Conservation (phyloP, 2,329 filamentous ascomycete species). For the Ophiostoma ulmi region DNA sequence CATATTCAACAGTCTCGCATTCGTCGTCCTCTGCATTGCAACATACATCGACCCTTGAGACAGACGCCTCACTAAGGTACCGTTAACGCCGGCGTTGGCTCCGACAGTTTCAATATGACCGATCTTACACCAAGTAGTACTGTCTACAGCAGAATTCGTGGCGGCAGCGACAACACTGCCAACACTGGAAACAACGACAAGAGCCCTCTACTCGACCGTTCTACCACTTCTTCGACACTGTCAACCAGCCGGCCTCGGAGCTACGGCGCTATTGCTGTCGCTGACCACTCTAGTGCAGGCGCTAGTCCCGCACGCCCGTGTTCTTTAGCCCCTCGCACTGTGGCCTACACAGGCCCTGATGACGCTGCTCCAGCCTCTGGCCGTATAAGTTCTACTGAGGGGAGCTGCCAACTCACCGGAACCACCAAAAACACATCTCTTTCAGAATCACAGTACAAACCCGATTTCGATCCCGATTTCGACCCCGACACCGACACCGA, state of each 20-base stretch:
- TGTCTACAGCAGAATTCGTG: conserved; percentile 9
- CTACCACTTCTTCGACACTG: neutral
- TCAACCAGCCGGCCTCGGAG: conserved; percentile 22
- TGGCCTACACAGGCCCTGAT: conserved; percentile 11
- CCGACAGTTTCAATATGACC: conserved; percentile 16
- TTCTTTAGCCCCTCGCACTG: conserved; percentile 17
- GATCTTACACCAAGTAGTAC: neutral
- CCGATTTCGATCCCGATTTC: neutral
- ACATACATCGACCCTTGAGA: neutral
- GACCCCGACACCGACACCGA: conserved; percentile 7
- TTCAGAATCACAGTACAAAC: neutral
- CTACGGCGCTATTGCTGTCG: conserved; percentile 23
- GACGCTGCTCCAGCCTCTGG: conserved; percentile 16
- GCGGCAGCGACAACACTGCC: neutral
- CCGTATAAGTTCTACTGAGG: conserved; percentile 16
- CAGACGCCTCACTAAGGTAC: neutral
- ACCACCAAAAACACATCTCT: neutral
- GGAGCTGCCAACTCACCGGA: conserved; percentile 1
- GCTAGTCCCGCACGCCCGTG: conserved; percentile 21
- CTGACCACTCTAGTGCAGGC: conserved; percentile 18
- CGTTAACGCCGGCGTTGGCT: conserved; percentile 18
- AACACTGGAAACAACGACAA: neutral
- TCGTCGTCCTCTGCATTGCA: neutral
- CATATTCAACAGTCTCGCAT: neutral
- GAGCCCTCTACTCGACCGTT: neutral